Evolutionary conservation across 2,329 filamentous ascomycete species (phyloP).

Genomic region (Xylaria sp.): DNA sequence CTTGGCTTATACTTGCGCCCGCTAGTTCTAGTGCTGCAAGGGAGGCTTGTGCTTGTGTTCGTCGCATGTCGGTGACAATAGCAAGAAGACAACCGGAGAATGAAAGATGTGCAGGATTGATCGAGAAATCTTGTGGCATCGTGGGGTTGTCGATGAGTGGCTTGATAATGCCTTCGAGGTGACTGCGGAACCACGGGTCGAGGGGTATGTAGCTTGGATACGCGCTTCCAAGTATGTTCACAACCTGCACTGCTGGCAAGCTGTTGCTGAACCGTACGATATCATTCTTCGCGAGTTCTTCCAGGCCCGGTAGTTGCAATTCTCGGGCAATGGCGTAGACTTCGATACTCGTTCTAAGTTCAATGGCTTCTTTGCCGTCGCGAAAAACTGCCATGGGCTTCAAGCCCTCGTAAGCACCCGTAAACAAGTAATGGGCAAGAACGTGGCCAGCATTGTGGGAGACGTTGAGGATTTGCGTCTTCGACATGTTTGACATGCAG

Average conservation of each 20-base stretch:
- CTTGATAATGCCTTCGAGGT: too few relatives aligned
- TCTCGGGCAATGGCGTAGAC: slow-evolving; percentile 16
- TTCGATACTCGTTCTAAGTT: slow-evolving; percentile 18
- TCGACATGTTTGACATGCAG: background rate
- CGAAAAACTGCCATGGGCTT: slow-evolving; percentile 13
- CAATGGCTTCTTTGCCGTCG: slow-evolving; percentile 11
- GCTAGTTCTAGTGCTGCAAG: background rate
- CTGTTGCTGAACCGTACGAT: too few relatives aligned
- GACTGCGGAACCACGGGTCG: too few relatives aligned
- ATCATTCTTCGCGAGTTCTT: too few relatives aligned
- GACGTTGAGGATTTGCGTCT: slow-evolving; percentile 17
- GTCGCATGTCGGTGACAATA: slow-evolving; percentile 12
- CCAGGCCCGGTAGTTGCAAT: slow-evolving; percentile 8
- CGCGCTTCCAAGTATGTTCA: too few relatives aligned
- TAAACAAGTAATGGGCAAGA: slow-evolving; percentile 22
- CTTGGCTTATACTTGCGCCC: background rate
- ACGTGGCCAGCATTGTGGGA: slow-evolving; percentile 17
- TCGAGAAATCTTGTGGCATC: too few relatives aligned
- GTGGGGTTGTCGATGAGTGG: too few relatives aligned
- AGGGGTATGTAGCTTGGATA: too few relatives aligned
- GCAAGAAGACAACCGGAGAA: slow-evolving; percentile 10
- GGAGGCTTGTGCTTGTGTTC: slow-evolving; percentile 11
- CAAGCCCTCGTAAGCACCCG: slow-evolving; percentile 21
- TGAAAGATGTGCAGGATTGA: background rate
- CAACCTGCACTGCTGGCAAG: too few relatives aligned